These are phyloP conservation scores for Ogataea pilisensis DNA, from an alignment of 805 yeast genomes.

Conservation along the genomic window DNA sequence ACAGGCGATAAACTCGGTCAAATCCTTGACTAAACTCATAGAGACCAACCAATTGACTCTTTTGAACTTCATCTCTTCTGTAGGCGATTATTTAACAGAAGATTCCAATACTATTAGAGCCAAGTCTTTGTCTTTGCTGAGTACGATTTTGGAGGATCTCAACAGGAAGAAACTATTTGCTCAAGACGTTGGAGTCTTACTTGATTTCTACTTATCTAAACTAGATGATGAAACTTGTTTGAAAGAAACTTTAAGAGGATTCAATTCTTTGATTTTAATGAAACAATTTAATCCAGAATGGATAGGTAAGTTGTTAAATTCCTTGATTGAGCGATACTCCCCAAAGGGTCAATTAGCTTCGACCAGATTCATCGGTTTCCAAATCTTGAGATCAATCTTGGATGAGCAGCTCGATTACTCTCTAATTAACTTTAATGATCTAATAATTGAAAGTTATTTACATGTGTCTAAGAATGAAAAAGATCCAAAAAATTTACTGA, in stretches of 20 bases:
- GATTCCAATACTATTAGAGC: constrained; percentile 39
- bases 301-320: constrained; percentile 34
- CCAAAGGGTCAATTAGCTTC: constrained; percentile 58
- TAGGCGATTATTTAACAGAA: constrained; percentile 48
- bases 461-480: constrained; percentile 82
- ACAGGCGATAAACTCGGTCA: constrained; percentile 29
- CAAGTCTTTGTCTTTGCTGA: constrained; percentile 39
- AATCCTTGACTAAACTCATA: constrained; percentile 25
- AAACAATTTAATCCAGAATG: constrained; percentile 40
- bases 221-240: constrained; percentile 59
- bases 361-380: constrained; percentile 57
- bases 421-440: constrained; percentile 30
- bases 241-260: constrained; percentile 49
- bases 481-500: constrained; percentile 82
- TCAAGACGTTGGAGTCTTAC: constrained; percentile 46
- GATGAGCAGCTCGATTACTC: constrained; percentile 24
- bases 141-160: constrained; percentile 31
- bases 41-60: constrained; percentile 30
- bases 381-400: constrained; percentile 38
- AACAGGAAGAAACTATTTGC: constrained; percentile 26
- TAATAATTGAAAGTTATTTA: constrained; percentile 53
- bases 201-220: constrained; percentile 60
- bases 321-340: constrained; percentile 40
- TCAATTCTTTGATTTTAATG: constrained; percentile 50
- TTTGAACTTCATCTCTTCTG: constrained; percentile 38